Evolutionary conservation across 176 grass and related monocot genomes (phyloP).

Genomic region (Alopecurus myosuroides): DNA sequence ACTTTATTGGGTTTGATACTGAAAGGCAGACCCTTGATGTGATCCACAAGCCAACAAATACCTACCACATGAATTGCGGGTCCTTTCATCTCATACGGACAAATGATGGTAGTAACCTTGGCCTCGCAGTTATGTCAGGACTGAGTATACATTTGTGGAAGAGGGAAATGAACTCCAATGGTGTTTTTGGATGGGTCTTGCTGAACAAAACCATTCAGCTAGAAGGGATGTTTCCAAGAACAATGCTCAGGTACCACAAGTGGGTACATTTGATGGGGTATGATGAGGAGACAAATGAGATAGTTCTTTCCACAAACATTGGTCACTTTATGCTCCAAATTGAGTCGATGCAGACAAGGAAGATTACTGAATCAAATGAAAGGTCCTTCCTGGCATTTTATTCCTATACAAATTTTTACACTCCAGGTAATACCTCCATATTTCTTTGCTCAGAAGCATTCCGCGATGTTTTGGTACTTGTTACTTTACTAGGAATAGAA

Average conservation of each 20-base stretch:
- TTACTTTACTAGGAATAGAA: too few relatives aligned
- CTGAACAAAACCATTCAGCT: background rate
- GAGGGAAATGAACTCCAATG: background rate
- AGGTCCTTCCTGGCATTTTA: too few relatives aligned
- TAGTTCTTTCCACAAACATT: background rate
- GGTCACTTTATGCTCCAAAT: background rate
- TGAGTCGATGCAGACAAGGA: too few relatives aligned
- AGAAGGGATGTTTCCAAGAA: background rate
- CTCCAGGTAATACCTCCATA: too few relatives aligned
- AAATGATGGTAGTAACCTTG: background rate
- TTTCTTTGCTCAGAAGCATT: too few relatives aligned
- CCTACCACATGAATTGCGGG: background rate
- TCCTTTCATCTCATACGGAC: background rate
- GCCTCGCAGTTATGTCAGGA: background rate
- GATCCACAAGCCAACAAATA: background rate
- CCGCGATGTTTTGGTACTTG: too few relatives aligned
- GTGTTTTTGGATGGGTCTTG: background rate
- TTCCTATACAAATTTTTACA: too few relatives aligned
- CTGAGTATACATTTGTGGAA: background rate
- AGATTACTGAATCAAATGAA: too few relatives aligned
- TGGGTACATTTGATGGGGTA: background rate
- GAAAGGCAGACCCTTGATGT: background rate
- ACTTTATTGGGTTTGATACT: background rate
- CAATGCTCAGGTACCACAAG: too few relatives aligned
- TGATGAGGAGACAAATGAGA: background rate